These are phyloP conservation scores for Phyllosticta paracitricarpa DNA, from an alignment of 2,329 filamentous ascomycete genomes.

Conservation along the genomic window DNA sequence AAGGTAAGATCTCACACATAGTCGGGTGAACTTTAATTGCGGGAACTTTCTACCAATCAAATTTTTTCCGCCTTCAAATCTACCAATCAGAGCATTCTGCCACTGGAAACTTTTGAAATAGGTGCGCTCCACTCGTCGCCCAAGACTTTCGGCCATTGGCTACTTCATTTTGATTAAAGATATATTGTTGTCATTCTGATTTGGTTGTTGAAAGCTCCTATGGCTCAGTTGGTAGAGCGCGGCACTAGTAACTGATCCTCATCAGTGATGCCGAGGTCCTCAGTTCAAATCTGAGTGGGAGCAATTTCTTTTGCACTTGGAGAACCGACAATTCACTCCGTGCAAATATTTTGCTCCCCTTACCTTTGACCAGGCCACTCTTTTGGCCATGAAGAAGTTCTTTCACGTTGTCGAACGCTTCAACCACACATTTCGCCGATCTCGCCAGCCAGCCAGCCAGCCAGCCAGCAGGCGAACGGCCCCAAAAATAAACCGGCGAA, in stretches of 20 bases:
- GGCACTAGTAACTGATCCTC: slow-evolving; percentile 3
- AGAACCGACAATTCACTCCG: background rate
- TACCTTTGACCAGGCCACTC: background rate
- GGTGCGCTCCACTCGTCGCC: no score
- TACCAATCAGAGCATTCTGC: no score
- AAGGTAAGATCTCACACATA: no score
- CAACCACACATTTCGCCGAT: background rate
- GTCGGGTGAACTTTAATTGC: no score
- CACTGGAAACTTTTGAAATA: no score
- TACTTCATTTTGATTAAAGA: no score
- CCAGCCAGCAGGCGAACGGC: background rate
- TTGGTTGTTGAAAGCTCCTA: no score
- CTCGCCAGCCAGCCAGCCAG: background rate
- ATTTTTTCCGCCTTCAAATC: background rate
- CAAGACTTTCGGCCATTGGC: no score
- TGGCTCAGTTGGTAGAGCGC: slow-evolving; percentile 11
- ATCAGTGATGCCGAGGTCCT: slow-evolving; percentile 8
- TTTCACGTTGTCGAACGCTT: no score
- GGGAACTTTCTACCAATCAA: no score
- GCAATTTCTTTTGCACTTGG: background rate
- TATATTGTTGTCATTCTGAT: no score
- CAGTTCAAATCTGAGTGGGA: slow-evolving; percentile 11
- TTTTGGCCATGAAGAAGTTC: background rate
- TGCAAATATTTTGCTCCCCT: background rate
- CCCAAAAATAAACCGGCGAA: background rate